A percentile compares a stretch with the other conserved stretches of the same genome.
Conservation (phyloP, 2,329 filamentous ascomycete species). For the Scopulariopsis brevicaulis region DNA sequence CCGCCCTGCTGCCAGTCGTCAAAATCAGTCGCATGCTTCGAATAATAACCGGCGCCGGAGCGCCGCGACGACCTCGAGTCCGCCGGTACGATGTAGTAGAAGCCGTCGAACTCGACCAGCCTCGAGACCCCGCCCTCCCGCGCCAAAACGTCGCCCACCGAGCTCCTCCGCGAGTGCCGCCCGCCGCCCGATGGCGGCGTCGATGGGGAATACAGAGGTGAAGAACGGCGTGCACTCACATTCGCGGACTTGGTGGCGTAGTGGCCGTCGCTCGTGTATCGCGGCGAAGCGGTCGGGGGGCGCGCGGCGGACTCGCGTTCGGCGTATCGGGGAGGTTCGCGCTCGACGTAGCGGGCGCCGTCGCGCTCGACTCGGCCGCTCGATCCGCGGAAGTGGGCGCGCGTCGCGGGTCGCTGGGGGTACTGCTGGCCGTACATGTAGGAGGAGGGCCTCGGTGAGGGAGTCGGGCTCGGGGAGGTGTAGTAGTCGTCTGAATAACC, state of each 20-base stretch:
- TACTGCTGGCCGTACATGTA: constrained; percentile 4
- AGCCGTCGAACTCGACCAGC: neutral
- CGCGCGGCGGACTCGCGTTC: constrained; percentile 12
- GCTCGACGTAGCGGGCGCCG: too few species aligned
- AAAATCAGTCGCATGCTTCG: constrained; percentile 44
- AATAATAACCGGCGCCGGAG: constrained; percentile 25
- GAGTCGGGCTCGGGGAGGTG: constrained; percentile 1
- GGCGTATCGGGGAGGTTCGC: too few species aligned
- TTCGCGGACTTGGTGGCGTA: constrained; percentile 46
- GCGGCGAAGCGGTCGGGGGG: constrained; percentile 42
- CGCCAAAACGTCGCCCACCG: neutral
- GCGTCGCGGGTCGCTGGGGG: constrained; percentile 8
- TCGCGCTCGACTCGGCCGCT: constrained; percentile 20
- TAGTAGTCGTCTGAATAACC: constrained; percentile 4
- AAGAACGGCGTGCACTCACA: constrained; percentile 37
- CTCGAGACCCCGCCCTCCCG: neutral
- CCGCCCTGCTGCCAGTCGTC: constrained; percentile 42
- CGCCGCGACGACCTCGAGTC: constrained; percentile 20
- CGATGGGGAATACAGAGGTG: constrained; percentile 1
- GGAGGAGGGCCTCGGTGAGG: neutral
- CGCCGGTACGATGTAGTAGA: constrained; percentile 14
- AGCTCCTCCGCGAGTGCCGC: neutral
- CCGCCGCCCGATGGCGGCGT: neutral
- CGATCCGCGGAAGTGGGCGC: constrained; percentile 7
- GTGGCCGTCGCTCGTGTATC: constrained; percentile 50